Percentiles rank a stretch among this genome's conserved stretches.
Evolutionary conservation across 2,329 filamentous ascomycete genomes (phyloP).

Genomic region (Talaromyces sp.): DNA sequence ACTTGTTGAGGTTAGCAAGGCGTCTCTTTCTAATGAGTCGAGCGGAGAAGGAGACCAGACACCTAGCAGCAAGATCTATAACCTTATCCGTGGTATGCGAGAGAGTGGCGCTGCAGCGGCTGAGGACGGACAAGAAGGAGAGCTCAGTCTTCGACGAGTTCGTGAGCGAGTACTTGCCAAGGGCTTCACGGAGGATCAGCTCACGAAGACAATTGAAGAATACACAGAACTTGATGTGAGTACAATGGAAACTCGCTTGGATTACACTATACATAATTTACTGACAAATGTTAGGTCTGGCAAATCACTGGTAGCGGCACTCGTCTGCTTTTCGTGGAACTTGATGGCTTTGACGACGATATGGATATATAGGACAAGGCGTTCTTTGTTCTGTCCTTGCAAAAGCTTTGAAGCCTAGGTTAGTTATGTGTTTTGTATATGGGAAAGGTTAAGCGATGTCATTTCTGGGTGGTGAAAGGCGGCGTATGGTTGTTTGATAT

Average conservation of each 20-base stretch:
- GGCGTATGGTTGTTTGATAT: conserved; percentile 6
- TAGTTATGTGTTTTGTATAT: conserved; percentile 6
- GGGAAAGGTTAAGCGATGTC: conserved; percentile 12
- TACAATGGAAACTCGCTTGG: conserved; percentile 25
- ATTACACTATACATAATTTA: conserved; percentile 25
- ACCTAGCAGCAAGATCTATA: conserved; percentile 86
- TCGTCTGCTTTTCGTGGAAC: conserved; percentile 66
- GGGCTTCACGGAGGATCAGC: conserved; percentile 94
- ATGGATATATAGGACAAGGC: conserved; percentile 40
- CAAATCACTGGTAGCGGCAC: conserved; percentile 68
- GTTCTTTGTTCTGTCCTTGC: not conserved
- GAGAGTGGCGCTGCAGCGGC: conserved; percentile 77
- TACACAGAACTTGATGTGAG: conserved; percentile 86
- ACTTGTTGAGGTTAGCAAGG: conserved; percentile 88
- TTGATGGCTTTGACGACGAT: conserved; percentile 40
- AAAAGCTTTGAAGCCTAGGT: not conserved
- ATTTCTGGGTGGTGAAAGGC: conserved; percentile 9
- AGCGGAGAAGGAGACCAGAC: conserved; percentile 63
- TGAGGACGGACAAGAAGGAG: conserved; percentile 65
- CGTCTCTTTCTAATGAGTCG: conserved; percentile 73
- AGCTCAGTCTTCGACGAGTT: conserved; percentile 82
- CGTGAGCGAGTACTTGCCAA: conserved; percentile 89
- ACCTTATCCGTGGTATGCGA: conserved; percentile 81
- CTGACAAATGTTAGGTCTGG: conserved; percentile 58
- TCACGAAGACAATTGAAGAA: conserved; percentile 78